A percentile compares a stretch with the other conserved stretches of the same genome.
These are phyloP conservation scores for Rhododendron ferrugineum DNA, from an alignment of 148 eudicot species.

Conservation along the genomic window DNA sequence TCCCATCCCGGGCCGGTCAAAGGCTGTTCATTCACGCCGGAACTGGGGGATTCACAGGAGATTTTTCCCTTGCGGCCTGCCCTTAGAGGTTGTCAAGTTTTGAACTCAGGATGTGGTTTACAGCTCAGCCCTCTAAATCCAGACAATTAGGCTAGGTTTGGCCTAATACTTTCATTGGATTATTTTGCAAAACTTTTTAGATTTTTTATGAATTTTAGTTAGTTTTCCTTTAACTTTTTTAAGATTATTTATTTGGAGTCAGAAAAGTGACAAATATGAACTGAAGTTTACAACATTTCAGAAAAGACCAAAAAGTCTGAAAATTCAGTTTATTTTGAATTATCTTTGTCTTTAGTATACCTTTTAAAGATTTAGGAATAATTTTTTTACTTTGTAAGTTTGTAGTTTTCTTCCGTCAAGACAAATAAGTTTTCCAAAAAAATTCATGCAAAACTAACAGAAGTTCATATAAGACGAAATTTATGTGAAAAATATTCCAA, in stretches of 20 bases:
- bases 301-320: not conserved
- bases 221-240: not conserved
- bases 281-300: not conserved
- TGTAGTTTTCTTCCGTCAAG: not conserved
- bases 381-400: not conserved
- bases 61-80: no score
- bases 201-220: not conserved
- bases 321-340: not conserved
- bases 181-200: not conserved
- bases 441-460: not conserved
- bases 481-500: not conserved
- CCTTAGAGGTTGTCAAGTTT: not conserved
- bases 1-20: no score
- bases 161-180: not conserved
- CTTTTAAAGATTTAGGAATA: not conserved
- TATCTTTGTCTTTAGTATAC: not conserved
- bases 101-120: not conserved
- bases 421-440: not conserved
- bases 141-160: not conserved
- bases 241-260: not conserved
- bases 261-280: not conserved
- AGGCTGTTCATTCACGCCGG: no score
- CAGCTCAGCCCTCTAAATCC: not conserved
- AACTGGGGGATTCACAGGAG: no score
- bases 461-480: not conserved